Base-by-base conservation (phyloP, 768 basidiomycete genomes). In the Trametes maxima region DNA sequence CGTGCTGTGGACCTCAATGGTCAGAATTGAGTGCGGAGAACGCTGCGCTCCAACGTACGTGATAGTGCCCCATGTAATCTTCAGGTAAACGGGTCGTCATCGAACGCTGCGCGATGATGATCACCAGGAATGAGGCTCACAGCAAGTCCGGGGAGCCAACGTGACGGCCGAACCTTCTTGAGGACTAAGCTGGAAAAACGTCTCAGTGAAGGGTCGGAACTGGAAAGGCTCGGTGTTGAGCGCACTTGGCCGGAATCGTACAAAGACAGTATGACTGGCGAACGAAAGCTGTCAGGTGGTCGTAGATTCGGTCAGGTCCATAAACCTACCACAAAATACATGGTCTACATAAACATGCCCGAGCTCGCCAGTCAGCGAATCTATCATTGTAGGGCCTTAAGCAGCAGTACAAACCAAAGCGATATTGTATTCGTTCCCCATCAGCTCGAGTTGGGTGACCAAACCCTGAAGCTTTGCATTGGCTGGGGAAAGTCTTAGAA, bases 231-330 rank as follows among this genome's bases (percentile, higher is more conserved):
- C 39, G 6, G 10, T 17, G 3, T 14, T 16, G 3, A 10, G 67
- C 78, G 35, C 58, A 88, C 86, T 90, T 90, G 25, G 85, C 80
- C 1, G 87, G 88, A 60, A 82, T 85, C 73, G 89, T 87, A 55
- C 86, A 86, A 1, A 82, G 74, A 67, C 84, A 85, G 66, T 83
- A 84, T 7, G 81, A 82, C 84, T 82, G 64, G 51, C 17, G 5
- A 40, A 24, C 1, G 33, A 10, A 21, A 37, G 7, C 54, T 28
- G 21, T 28, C 19, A 47, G 3, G 46, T 24, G 46, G 10, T 14
- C 8, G 12, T 33, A 24, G 8, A 19, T n/a, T 40, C 28, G 8
- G 28, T 33, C 4, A 8, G 28, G 4, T 33, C 8, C 28, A 46
- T 5, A 28, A 11, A 69, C 84, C 51, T 67, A 87, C 87, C 43